Base-by-base conservation (phyloP, 73 alveolate genomes). In the Paramecium sonneborni region DNA sequence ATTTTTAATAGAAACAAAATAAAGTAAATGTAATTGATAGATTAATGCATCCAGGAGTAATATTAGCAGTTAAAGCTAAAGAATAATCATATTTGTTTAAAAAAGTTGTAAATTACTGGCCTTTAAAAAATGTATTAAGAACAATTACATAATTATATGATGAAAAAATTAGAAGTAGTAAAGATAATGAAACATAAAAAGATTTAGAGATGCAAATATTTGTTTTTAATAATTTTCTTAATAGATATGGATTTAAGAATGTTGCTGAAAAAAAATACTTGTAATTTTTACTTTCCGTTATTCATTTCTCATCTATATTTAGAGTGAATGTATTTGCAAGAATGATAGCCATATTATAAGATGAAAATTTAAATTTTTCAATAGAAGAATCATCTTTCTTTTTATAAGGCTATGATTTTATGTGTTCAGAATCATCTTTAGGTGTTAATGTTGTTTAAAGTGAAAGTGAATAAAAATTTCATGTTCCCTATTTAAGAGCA, bases 221-320 rank as follows among this genome's bases (percentile, higher is more conserved):
- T 38, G 76, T 82, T 10, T 88, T 69, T 43, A 88, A 88, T 72
- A 88, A 88, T 9, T 88, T 88, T 70, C 44, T 88, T 44, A 44
- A 88, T 76, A 88, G 69, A 41, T 88, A 69, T 72, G 94, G 94
- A 46, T 88, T 88, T 72, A 88, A 88, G 26, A 69, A 38, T 57
- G 94, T 88, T 21, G 94, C 94, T 70, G 94, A 88, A 88, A 88
- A 88, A 44, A 88, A 88, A 72, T 88, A 68, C 20, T 37, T 82
- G 7, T 37, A 88, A 48, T 88, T 88, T 70, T 32, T 88, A 44
- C 55, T 88, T 57, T 69, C 91, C 26, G 94, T 88, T 5, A 69
- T 88, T 15, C 87, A 88, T 39, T 88, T 69, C 35, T 70, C 70
- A 46, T 88, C 89, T 0, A 88, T 88, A 6, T 88, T 88, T 70